These are phyloP conservation scores for Hericium rajendrae DNA, from an alignment of 768 basidiomycete genomes.

Conservation along the genomic window DNA sequence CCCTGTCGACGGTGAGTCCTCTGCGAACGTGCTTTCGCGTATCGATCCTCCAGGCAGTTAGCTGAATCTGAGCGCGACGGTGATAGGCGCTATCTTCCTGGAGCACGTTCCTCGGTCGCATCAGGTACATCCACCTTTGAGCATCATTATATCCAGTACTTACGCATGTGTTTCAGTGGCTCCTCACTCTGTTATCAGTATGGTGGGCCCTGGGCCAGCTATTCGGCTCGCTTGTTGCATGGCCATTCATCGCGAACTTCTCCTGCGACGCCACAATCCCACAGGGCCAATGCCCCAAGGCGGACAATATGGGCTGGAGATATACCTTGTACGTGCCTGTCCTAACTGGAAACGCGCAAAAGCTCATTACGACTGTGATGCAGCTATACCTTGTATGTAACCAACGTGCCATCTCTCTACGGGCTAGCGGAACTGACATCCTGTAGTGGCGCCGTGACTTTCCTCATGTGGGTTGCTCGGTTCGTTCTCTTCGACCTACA, in stretches of 20 bases:
- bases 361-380: neutral
- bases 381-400: neutral
- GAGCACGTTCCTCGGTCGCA: constrained; percentile 35
- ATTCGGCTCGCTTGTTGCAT: constrained; percentile 40
- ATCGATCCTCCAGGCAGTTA: neutral
- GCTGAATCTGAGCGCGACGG: neutral
- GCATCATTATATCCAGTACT: neutral
- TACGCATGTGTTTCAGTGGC: constrained; percentile 27
- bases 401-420: no score
- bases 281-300: neutral
- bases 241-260: constrained; percentile 47
- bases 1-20: neutral
- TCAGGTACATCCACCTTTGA: constrained; percentile 20
- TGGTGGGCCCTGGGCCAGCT: constrained; percentile 48
- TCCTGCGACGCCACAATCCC: constrained; percentile 17
- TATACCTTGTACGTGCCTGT: constrained; percentile 35
- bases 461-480: constrained; percentile 44
- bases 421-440: neutral
- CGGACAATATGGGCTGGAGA: constrained; percentile 43
- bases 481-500: constrained; percentile 49
- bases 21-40: neutral
- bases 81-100: constrained; percentile 32
- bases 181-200: constrained; percentile 43
- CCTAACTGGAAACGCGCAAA: neutral
- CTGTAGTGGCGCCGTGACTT: constrained; percentile 35